Percentiles rank a stretch among this genome's conserved stretches.
These are phyloP conservation scores for Tricholoma furcatifolium DNA, from an alignment of 768 basidiomycete genomes.

Conservation along the genomic window DNA sequence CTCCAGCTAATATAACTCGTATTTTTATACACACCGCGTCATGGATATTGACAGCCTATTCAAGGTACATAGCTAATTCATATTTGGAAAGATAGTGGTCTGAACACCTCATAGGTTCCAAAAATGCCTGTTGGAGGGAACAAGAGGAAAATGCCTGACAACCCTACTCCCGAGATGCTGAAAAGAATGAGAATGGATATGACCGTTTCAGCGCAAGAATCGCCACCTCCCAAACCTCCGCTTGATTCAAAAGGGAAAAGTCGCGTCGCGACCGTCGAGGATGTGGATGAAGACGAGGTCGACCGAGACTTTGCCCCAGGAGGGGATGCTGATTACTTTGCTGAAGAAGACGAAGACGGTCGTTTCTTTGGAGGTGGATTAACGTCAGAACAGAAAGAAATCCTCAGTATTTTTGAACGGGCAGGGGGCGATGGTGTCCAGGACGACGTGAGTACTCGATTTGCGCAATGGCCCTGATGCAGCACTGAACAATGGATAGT, in stretches of 20 bases:
- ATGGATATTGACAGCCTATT: constrained; percentile 56
- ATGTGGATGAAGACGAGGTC: constrained; percentile 52
- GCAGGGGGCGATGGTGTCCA: constrained; percentile 60
- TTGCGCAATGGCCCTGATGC: constrained; percentile 15
- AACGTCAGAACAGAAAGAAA: constrained; percentile 91
- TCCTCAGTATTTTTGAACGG: constrained; percentile 90
- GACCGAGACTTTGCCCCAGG: constrained; percentile 71
- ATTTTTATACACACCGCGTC: background rate
- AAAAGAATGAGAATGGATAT: constrained; percentile 72
- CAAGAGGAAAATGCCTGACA: constrained; percentile 76
- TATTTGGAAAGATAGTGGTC: background rate
- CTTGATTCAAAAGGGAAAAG: constrained; percentile 22
- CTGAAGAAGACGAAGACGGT: constrained; percentile 89
- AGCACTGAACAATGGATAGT: constrained; percentile 36
- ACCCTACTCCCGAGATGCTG: constrained; percentile 77
- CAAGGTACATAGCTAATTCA: constrained; percentile 32
- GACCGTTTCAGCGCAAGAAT: constrained; percentile 11
- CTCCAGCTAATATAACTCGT: too few relatives aligned
- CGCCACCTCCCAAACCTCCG: constrained; percentile 9
- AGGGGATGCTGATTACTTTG: constrained; percentile 87
- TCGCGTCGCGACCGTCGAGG: constrained; percentile 57
- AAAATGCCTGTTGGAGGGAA: constrained; percentile 62
- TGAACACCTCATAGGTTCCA: constrained; percentile 46
- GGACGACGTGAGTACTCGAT: constrained; percentile 58
- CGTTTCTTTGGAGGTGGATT: constrained; percentile 94